A percentile compares a stretch with the other conserved stretches of the same genome.
These are phyloP conservation scores for Colletotrichum sp. DNA, from an alignment of 2,329 filamentous ascomycete genomes.

Conservation along the genomic window DNA sequence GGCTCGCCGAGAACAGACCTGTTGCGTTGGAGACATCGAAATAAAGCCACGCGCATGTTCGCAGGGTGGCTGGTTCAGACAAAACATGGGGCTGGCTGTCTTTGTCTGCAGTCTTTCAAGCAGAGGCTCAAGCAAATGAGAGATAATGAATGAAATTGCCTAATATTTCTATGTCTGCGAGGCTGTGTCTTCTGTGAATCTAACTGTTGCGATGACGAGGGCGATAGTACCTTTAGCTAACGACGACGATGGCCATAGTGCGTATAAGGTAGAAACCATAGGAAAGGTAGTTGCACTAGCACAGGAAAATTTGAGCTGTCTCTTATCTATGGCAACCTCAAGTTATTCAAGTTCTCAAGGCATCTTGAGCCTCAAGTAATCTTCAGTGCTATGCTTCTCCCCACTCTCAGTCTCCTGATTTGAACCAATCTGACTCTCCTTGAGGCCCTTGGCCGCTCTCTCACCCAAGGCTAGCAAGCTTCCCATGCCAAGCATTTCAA, in stretches of 20 bases:
- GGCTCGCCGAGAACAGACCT: constrained; percentile 21
- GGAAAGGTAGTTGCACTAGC: too few relatives aligned
- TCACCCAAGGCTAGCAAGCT: constrained; percentile 18
- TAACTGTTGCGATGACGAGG: neutral
- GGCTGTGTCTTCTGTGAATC: neutral
- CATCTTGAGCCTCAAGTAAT: constrained; percentile 7
- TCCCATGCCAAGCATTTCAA: constrained; percentile 23
- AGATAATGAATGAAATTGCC: neutral
- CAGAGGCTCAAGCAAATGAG: neutral
- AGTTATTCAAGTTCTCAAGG: neutral
- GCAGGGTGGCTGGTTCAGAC: neutral
- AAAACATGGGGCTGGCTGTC: neutral
- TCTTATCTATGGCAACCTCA: neutral
- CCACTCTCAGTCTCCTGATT: neutral
- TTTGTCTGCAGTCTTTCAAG: too few relatives aligned
- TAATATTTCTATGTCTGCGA: neutral
- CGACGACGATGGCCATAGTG: too few relatives aligned
- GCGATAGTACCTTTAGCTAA: neutral
- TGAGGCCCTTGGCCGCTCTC: neutral
- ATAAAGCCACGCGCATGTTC: neutral
- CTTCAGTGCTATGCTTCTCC: constrained; percentile 6
- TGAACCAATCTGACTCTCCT: neutral
- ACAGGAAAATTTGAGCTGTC: too few relatives aligned
- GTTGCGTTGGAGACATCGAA: neutral
- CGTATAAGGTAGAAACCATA: too few relatives aligned